Conservation (phyloP, 2,329 filamentous ascomycete genomes). For the Diplocarpon mali region DNA sequence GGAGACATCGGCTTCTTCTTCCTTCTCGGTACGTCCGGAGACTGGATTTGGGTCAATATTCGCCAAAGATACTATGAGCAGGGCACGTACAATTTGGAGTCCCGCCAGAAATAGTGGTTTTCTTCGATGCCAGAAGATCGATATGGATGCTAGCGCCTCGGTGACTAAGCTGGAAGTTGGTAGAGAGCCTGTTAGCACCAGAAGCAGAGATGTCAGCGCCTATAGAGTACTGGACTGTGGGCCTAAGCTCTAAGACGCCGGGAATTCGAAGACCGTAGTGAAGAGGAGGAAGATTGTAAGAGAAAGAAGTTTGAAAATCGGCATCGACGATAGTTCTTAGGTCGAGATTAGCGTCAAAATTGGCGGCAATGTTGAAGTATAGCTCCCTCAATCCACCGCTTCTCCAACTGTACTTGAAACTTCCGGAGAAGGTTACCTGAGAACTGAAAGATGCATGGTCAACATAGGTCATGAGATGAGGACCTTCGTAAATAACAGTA, state of each 20-base stretch:
- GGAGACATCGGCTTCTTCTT: conserved; percentile 25
- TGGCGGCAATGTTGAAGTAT: conserved; percentile 34
- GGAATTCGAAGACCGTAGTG: conserved; percentile 32
- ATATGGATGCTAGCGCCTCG: conserved; percentile 31
- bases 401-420: conserved; percentile 32
- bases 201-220: conserved; percentile 30
- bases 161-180: conserved; percentile 27
- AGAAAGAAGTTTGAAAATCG: conserved; percentile 27
- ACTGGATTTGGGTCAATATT: conserved; percentile 8
- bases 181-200: conserved; percentile 26
- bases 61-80: not conserved
- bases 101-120: conserved; percentile 28
- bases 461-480: conserved; percentile 29
- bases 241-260: conserved; percentile 31
- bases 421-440: conserved; percentile 32
- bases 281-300: conserved; percentile 29
- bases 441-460: conserved; percentile 29
- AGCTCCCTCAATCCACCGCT: conserved; percentile 28
- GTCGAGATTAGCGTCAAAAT: conserved; percentile 29
- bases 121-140: conserved; percentile 27
- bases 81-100: conserved; percentile 22
- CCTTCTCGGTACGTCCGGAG: conserved; percentile 27
- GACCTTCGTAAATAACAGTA: conserved; percentile 9
- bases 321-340: conserved; percentile 29
- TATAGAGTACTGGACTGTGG: conserved; percentile 29